Conservation (phyloP, 306 rosid species). For the Senna siamea region DNA sequence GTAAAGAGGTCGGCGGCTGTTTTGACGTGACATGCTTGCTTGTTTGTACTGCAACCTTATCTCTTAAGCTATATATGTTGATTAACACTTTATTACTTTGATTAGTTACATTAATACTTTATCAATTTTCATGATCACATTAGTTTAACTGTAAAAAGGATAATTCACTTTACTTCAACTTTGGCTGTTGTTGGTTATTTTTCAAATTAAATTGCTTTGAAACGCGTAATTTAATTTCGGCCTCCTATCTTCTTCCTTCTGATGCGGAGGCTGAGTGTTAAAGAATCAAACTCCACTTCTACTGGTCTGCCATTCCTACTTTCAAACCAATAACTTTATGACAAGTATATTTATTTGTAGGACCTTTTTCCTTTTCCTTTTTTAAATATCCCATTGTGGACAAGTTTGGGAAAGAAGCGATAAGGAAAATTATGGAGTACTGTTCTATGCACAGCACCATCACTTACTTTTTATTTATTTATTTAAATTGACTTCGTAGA, state of each 20-base stretch:
- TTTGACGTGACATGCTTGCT: background rate
- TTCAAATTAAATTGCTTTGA: background rate
- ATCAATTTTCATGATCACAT: no score
- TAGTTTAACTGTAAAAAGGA: no score
- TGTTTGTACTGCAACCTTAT: background rate
- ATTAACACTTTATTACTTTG: background rate
- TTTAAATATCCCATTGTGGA: slow-evolving; percentile 5
- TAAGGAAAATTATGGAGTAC: slow-evolving; percentile 26
- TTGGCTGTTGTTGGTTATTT: background rate
- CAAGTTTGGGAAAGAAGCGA: slow-evolving; percentile 37
- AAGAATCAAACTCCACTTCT: slow-evolving; percentile 46
- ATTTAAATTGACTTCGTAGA: background rate
- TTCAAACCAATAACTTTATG: slow-evolving; percentile 28
- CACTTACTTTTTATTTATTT: no score
- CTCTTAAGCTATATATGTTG: background rate
- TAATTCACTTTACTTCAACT: no score
- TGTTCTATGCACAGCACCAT: background rate
- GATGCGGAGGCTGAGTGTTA: slow-evolving; percentile 31
- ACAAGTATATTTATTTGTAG: background rate
- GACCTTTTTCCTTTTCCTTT: no score
- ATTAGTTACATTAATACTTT: background rate
- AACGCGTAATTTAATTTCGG: background rate
- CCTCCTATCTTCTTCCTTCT: slow-evolving; percentile 18
- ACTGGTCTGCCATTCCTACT: slow-evolving; percentile 54
- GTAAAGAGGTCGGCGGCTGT: background rate